phyloP scores from a whole-genome alignment of 257 asterid species.

The Fraxinus anomala region DNA sequence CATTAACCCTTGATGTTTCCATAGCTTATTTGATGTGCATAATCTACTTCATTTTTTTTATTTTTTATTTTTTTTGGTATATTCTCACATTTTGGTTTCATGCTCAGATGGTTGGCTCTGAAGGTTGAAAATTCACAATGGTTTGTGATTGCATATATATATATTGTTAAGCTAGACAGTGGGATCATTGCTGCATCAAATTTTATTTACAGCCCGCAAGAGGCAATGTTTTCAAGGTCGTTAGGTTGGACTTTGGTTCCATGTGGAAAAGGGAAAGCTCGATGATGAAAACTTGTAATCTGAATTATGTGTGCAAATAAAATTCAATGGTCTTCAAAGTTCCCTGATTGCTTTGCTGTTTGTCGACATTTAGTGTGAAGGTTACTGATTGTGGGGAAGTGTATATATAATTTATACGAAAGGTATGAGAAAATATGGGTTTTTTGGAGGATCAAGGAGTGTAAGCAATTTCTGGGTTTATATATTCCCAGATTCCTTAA shows the following conservation, averaged over 20 bases:
- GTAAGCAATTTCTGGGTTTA: not conserved
- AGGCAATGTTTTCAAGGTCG: not conserved
- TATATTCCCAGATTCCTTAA: not conserved
- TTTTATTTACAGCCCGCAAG: not conserved
- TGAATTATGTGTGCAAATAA: slow-evolving; percentile 44
- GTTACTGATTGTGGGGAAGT: too few relatives aligned
- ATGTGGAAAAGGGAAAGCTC: slow-evolving; percentile 28
- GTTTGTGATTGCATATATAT: not conserved
- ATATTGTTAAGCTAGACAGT: too few relatives aligned
- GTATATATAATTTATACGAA: too few relatives aligned
- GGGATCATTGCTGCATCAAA: not conserved
- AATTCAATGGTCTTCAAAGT: slow-evolving; percentile 33
- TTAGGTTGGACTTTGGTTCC: not conserved
- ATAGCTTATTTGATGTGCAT: too few relatives aligned
- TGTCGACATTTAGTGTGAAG: too few relatives aligned
- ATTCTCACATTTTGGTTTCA: too few relatives aligned
- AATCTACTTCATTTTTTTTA: not conserved
- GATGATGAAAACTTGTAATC: slow-evolving; percentile 45
- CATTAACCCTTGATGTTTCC: not conserved
- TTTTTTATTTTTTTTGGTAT: too few relatives aligned
- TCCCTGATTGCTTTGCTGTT: slow-evolving; percentile 31
- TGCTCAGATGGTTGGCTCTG: too few relatives aligned
- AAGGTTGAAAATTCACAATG: not conserved
- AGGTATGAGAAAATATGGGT: too few relatives aligned
- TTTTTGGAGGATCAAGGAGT: too few relatives aligned